These are phyloP conservation scores for Camellia sinensis DNA, from an alignment of 148 eudicot genomes.

Conservation along the genomic window DNA sequence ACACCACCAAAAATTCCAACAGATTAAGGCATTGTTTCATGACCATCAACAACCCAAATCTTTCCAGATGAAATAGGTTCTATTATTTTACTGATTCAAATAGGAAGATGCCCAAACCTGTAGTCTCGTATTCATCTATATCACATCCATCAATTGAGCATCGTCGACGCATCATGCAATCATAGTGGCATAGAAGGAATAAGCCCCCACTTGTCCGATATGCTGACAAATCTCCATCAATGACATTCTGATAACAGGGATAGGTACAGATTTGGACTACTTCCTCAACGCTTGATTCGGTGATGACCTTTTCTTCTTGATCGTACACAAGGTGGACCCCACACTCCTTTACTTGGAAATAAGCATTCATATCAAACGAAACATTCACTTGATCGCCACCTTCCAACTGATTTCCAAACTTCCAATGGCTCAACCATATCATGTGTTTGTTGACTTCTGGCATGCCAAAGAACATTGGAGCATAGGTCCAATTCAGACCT, in stretches of 20 bases:
- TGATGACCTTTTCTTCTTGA: not conserved
- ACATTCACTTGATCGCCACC: not conserved
- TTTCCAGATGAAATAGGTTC: not conserved
- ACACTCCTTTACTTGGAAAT: not conserved
- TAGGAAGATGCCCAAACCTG: not conserved
- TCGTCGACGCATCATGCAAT: not conserved
- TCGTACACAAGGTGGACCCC: not conserved
- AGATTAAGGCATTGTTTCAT: not conserved
- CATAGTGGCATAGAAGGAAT: not conserved
- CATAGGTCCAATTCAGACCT: not conserved
- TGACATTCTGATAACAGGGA: not conserved
- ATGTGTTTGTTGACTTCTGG: not conserved
- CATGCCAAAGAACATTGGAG: not conserved
- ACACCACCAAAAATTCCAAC: not conserved
- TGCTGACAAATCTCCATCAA: not conserved
- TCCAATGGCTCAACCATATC: constrained; percentile 1
- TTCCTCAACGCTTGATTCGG: not conserved
- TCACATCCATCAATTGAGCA: not conserved
- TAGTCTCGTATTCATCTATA: not conserved
- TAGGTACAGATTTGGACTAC: not conserved
- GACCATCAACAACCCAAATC: not conserved
- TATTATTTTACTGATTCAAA: not conserved
- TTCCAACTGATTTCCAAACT: not conserved
- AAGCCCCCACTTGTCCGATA: not conserved
- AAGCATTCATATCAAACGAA: not conserved